Conservation (phyloP, 140 eudicot species). For the Stevia rebaudiana region DNA sequence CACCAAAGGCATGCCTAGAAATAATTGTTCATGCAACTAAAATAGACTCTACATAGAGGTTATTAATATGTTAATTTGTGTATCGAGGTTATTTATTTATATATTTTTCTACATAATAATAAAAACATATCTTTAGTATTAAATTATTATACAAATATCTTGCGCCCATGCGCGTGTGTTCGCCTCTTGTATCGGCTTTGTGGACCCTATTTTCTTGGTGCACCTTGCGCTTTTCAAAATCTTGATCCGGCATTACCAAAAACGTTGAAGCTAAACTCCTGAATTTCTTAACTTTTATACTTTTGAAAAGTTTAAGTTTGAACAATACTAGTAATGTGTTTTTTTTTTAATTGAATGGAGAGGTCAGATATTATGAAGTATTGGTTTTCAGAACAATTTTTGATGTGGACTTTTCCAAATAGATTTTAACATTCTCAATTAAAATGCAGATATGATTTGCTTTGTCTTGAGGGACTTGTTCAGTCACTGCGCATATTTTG, state of each 20-base stretch:
- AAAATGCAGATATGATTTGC: slow-evolving; percentile 80
- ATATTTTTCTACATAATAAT: background rate
- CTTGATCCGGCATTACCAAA: background rate
- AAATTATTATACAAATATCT: background rate
- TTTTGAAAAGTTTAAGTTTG: background rate
- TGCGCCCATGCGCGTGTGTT: background rate
- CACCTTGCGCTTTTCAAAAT: background rate
- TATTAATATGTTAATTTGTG: background rate
- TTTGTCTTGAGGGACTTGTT: slow-evolving; percentile 91
- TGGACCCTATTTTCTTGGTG: background rate
- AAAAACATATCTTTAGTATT: background rate
- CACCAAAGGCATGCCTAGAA: background rate
- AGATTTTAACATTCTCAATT: slow-evolving; percentile 1
- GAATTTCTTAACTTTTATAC: background rate
- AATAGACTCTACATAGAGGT: background rate
- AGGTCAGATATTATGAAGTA: background rate
- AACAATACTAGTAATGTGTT: background rate
- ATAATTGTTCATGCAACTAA: background rate
- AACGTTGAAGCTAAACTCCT: background rate
- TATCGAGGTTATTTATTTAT: too few species aligned
- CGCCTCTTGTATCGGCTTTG: background rate
- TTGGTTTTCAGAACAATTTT: background rate
- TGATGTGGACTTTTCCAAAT: background rate
- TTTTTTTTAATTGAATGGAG: background rate
- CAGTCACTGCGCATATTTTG: slow-evolving; percentile 70